Evolutionary conservation across 225 moss, liverwort and hornwort species (phyloP), one percentile per base, ranked within the genome.

Genomic region (Sphagnum tenellum): DNA sequence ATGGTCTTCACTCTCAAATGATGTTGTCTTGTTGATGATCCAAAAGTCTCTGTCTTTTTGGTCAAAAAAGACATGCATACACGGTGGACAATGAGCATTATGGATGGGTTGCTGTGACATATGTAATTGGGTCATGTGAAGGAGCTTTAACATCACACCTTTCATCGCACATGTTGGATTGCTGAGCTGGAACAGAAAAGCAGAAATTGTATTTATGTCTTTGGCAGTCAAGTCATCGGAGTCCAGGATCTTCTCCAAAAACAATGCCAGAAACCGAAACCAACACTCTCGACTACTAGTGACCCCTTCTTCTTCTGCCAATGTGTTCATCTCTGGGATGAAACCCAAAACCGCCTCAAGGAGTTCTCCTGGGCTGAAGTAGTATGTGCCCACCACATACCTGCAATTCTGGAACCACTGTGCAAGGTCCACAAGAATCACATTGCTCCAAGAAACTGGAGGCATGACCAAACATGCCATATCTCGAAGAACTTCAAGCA

Each of bases 401-500:
- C 29, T 29, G 29, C 29, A 29, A 29, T 29, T 29, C 46, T 71
- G 69, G 5, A 84, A 55, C 83, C 83, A 80, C 63, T 66, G 67
- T 62, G 70, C 62, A 47, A 84, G 57, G 49, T 48, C 72, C 59
- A 74, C 62, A 68, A 84, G 50, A 8, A 48, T 49, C 44, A 52
- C 60, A 13, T 46, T 66, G 49, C 70, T 63, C 65, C 70, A 65
- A 5, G 68, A 73, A 49, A 61, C 49, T 44, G 84, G 77, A 45
- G 75, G 76, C 57, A 70, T 73, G 46, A 74, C 62, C 69, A 78
- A 61, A 48, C 48, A 9, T 8, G 85, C 81, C 8, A 85, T 48
- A 44, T 81, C 85, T 60, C 74, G 69, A 50, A 85, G 57, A 3
- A 76, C 67, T 67, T 85, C 81, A 66, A 81, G 74, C 61, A 73